phyloP scores from a whole-genome alignment of 257 asterid genomes.

The Euphrasia confusa region DNA sequence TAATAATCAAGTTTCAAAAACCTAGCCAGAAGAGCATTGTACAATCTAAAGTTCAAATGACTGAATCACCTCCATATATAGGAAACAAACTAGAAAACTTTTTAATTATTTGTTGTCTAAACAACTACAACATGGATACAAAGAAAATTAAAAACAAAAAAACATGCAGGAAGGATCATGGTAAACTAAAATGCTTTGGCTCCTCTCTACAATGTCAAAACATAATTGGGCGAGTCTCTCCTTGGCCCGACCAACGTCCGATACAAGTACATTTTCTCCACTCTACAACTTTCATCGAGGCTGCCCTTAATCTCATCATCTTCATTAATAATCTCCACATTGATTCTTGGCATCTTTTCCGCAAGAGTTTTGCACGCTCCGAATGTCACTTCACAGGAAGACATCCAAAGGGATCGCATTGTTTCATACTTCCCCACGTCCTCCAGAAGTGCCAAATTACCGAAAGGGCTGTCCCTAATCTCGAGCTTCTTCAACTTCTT shows the following conservation, averaged over 20 bases:
- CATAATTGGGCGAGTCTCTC: conserved; percentile 64
- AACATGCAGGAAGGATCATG: neutral
- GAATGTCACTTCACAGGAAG: conserved; percentile 72
- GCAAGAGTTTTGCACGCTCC: conserved; percentile 82
- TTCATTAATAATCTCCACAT: conserved; percentile 68
- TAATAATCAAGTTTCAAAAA: no score
- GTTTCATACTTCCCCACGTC: conserved; percentile 90
- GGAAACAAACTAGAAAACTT: conserved; percentile 25
- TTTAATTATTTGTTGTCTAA: conserved; percentile 20
- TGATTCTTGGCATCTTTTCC: conserved; percentile 66
- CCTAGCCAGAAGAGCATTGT: no score
- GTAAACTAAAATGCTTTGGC: neutral
- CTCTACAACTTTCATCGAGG: conserved; percentile 43
- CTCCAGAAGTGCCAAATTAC: conserved; percentile 62
- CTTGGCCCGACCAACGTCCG: conserved; percentile 72
- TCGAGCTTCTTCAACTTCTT: conserved; percentile 75
- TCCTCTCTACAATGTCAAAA: conserved; percentile 50
- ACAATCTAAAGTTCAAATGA: conserved; percentile 16
- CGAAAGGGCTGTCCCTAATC: conserved; percentile 78
- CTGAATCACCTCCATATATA: conserved; percentile 22
- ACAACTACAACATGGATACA: conserved; percentile 1
- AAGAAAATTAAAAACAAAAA: neutral
- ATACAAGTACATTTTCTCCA: conserved; percentile 75
- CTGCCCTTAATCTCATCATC: conserved; percentile 37
- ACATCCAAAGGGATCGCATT: conserved; percentile 99